Evolutionary conservation across 2,329 filamentous ascomycete species (phyloP).

Genomic region (Hypoxylon sp.): DNA sequence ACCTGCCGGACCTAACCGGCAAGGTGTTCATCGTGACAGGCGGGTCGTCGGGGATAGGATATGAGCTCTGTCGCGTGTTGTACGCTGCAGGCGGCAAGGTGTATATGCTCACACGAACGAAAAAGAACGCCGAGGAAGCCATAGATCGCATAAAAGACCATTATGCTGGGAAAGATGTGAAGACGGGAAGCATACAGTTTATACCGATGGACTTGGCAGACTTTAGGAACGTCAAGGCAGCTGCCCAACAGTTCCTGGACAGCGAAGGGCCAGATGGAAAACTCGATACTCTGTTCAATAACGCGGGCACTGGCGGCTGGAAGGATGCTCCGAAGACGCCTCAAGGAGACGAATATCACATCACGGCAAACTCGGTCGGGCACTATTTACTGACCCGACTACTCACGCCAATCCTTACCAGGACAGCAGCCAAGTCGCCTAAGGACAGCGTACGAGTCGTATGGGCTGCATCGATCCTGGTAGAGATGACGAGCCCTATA

Average conservation of each 20-base stretch:
- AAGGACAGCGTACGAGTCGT: conserved; percentile 40
- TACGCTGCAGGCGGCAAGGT: conserved; percentile 62
- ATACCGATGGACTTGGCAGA: conserved; percentile 43
- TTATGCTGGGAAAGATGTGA: conserved; percentile 21
- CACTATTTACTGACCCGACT: conserved; percentile 39
- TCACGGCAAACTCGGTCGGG: conserved; percentile 41
- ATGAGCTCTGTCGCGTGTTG: conserved; percentile 62
- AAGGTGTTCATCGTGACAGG: conserved; percentile 60
- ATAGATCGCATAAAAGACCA: conserved; percentile 38
- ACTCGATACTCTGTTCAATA: conserved; percentile 46
- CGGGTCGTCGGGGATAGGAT: conserved; percentile 54
- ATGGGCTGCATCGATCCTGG: conserved; percentile 42
- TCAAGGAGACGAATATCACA: conserved; percentile 45
- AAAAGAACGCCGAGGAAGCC: conserved; percentile 39
- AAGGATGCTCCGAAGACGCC: conserved; percentile 34
- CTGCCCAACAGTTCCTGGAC: conserved; percentile 30
- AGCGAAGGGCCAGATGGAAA: conserved; percentile 27
- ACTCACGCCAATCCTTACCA: conserved; percentile 37
- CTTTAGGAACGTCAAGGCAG: conserved; percentile 36
- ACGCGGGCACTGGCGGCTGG: conserved; percentile 41
- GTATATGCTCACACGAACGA: conserved; percentile 61
- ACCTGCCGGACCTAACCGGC: conserved; percentile 36
- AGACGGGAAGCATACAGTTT: conserved; percentile 36
- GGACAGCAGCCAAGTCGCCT: conserved; percentile 29
- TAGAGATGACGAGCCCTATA: conserved; percentile 40